Evolutionary conservation across 805 yeast species (phyloP).

Genomic region (Yamadazyma olivae): DNA sequence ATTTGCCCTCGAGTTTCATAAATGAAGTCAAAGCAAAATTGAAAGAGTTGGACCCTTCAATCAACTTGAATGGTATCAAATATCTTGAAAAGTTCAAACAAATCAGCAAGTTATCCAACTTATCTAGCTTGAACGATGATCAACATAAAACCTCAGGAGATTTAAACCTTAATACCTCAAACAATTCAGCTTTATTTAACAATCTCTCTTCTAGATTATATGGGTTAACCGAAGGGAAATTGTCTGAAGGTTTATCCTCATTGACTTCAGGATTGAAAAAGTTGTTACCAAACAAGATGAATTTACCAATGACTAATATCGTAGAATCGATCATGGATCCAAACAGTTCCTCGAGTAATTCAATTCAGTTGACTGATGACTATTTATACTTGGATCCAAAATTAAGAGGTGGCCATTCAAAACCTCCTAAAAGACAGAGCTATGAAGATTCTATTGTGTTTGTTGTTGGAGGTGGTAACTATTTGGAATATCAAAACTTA

Average conservation of each 20-base stretch:
- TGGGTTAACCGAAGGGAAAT: slow-evolving; percentile 76
- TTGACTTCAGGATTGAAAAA: slow-evolving; percentile 85
- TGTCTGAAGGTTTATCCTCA: slow-evolving; percentile 88
- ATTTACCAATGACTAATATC: slow-evolving; percentile 83
- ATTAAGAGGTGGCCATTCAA: slow-evolving; percentile 84
- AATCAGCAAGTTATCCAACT: slow-evolving; percentile 20
- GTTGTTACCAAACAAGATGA: slow-evolving; percentile 81
- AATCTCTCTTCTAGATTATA: slow-evolving; percentile 75
- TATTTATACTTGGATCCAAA: slow-evolving; percentile 89
- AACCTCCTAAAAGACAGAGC: slow-evolving; percentile 80
- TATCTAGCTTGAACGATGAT: slow-evolving; percentile 16
- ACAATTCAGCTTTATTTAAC: slow-evolving; percentile 59
- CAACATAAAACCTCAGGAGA: slow-evolving; percentile 10
- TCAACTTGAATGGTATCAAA: slow-evolving; percentile 61
- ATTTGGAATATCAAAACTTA: slow-evolving; percentile 87
- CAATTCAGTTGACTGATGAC: slow-evolving; percentile 78
- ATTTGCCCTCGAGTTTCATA: slow-evolving; percentile 29
- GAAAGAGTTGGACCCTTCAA: slow-evolving; percentile 41
- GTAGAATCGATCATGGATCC: slow-evolving; percentile 94
- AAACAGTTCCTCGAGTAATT: slow-evolving; percentile 53
- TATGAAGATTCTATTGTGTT: slow-evolving; percentile 84
- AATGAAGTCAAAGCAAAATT: slow-evolving; percentile 65
- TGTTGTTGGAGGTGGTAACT: slow-evolving; percentile 96
- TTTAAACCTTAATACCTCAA: slow-evolving; percentile 18
- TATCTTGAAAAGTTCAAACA: slow-evolving; percentile 84